Percentiles rank a stretch among this genome's conserved stretches.
phyloP scores from a whole-genome alignment of 495 filamentous ascomycete species.

The Jackrogersella minutella region DNA sequence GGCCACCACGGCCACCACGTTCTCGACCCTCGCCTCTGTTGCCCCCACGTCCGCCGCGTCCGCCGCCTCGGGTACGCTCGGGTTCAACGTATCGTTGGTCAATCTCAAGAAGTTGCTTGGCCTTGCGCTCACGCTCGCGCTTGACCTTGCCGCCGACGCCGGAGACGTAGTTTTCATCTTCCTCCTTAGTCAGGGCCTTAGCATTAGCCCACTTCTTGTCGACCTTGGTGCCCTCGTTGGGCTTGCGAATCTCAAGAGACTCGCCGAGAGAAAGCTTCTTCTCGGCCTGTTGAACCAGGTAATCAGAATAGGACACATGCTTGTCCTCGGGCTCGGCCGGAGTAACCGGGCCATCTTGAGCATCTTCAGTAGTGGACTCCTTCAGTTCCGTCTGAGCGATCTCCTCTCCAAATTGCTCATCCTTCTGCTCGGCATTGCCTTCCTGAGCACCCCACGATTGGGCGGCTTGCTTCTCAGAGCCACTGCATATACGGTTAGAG shows the following conservation, averaged over 20 bases:
- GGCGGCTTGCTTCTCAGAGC: conserved; percentile 90
- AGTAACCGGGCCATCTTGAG: conserved; percentile 43
- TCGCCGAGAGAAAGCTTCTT: conserved; percentile 77
- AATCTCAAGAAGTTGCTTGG: conserved; percentile 87
- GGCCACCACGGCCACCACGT: conserved; percentile 39
- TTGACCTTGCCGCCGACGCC: conserved; percentile 79
- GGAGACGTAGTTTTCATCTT: conserved; percentile 79
- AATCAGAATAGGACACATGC: conserved; percentile 85
- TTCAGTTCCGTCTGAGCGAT: conserved; percentile 85
- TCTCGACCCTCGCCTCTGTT: conserved; percentile 59
- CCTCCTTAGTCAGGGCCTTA: conserved; percentile 75
- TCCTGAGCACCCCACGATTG: conserved; percentile 88
- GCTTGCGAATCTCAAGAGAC: conserved; percentile 74
- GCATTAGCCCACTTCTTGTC: conserved; percentile 93
- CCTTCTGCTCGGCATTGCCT: conserved; percentile 81
- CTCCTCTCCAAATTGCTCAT: conserved; percentile 85
- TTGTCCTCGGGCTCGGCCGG: conserved; percentile 81
- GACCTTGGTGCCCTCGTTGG: conserved; percentile 85
- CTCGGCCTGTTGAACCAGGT: conserved; percentile 85
- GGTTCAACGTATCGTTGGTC: conserved; percentile 80
- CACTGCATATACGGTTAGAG: conserved; percentile 55
- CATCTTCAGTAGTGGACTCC: conserved; percentile 61
- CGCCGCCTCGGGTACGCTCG: conserved; percentile 61
- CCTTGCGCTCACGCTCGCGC: conserved; percentile 89
- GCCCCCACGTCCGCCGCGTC: conserved; percentile 63